Evolutionary conservation across 345 rosid genomes (phyloP), one percentile per base, ranked within the genome.

Genomic region (Microthlaspi erraticum): DNA sequence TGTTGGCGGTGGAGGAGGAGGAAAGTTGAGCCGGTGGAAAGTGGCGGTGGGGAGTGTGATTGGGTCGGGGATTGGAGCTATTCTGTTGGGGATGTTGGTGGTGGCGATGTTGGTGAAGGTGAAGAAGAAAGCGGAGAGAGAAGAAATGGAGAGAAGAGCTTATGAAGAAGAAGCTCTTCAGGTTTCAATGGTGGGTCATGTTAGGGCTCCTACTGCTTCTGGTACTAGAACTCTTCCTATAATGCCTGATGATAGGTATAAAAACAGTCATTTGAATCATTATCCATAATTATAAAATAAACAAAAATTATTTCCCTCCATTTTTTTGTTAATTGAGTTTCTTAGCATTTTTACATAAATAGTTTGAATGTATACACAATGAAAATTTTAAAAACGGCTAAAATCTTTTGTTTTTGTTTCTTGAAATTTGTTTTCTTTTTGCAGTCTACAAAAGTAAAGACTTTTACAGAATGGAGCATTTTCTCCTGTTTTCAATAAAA

Each of bases 131-230:
- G 77, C 80, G 0, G 56, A 60, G 64, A 77, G 68, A 46, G 80
- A 77, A 67, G 81, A 77, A 13, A 66, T 67, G 65, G 81, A 66
- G 81, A 72, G 81, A 33, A 65, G 80, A 77, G 80, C 72, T 17
- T 77, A 71, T 60, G 77, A 78, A 66, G 81, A 77, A 55, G 81
- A 78, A 66, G 74, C 78, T 39, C 66, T 72, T 52, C 78, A 72
- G 18, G 78, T 77, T 19, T 77, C 78, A 72, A 77, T 77, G 81
- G 74, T 77, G 64, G 77, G 77, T 64, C 81, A 78, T 55, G 65
- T 77, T 48, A 72, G 78, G 7, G 74, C 74, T 72, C 74, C 66
- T 55, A 60, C 66, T 55, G 78, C 78, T 46, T n/a, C 64, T 44
- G 65, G 43, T 11, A 67, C 78, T 52, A 72, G 74, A 61, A 77